Evolutionary conservation across 257 asterid species (phyloP).

Genomic region (Solanum neorickii): DNA sequence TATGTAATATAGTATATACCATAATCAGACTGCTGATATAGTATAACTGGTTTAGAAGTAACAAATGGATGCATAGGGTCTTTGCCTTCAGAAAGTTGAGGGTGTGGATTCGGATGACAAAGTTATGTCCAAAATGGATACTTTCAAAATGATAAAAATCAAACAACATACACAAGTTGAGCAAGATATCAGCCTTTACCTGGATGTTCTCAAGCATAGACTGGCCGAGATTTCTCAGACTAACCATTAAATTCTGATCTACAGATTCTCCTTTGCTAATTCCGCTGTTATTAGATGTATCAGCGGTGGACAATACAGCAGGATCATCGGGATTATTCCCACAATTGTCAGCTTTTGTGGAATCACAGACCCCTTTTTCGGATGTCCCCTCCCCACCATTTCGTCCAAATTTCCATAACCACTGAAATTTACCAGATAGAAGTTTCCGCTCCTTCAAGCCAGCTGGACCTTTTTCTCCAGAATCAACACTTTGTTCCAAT

Average conservation of each 20-base stretch:
- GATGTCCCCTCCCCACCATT: conserved; percentile 20
- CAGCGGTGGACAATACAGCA: neutral
- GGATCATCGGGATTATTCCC: neutral
- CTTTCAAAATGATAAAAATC: neutral
- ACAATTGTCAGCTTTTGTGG: neutral
- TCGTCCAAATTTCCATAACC: conserved; percentile 38
- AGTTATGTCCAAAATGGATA: neutral
- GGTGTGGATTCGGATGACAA: neutral
- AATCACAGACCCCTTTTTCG: conserved; percentile 16
- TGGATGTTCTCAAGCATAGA: conserved; percentile 39
- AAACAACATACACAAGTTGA: neutral
- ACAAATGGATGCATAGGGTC: neutral
- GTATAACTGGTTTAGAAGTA: neutral
- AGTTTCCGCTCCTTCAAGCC: conserved; percentile 21
- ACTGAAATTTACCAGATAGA: conserved; percentile 19
- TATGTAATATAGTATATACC: neutral
- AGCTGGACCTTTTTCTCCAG: neutral
- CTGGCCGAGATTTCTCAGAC: conserved; percentile 28
- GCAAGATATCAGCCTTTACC: conserved; percentile 11
- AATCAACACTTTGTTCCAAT: conserved; percentile 20
- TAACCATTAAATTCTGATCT: conserved; percentile 26
- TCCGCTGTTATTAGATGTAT: neutral
- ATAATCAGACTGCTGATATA: neutral
- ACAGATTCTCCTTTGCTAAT: conserved; percentile 22
- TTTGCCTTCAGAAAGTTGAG: neutral